Conservation (phyloP, 2,329 filamentous ascomycete species). For the Pyrenochaeta sp. region DNA sequence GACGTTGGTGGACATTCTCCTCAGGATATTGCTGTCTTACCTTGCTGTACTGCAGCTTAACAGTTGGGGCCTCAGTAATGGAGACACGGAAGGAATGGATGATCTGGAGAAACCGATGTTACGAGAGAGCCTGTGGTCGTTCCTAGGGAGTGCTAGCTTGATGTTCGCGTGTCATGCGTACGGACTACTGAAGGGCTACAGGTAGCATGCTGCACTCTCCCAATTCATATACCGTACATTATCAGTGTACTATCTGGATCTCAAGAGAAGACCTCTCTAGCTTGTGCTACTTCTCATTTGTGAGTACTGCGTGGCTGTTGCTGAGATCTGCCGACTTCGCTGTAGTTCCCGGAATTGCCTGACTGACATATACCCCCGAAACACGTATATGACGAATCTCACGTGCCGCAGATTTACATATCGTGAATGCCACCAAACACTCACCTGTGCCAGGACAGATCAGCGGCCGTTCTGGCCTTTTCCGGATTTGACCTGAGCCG, state of each 20-base stretch:
- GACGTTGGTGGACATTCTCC: slow-evolving; percentile 76
- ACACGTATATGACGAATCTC: slow-evolving; percentile 6
- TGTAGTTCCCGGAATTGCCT: slow-evolving; percentile 1
- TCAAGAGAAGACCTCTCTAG: not conserved
- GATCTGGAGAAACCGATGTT: slow-evolving; percentile 1
- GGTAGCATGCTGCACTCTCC: slow-evolving; percentile 11
- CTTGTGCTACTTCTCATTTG: not conserved
- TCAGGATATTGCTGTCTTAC: slow-evolving; percentile 68
- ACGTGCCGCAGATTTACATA: slow-evolving; percentile 9
- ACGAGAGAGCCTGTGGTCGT: slow-evolving; percentile 9
- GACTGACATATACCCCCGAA: slow-evolving; percentile 2
- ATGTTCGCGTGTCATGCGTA: slow-evolving; percentile 35
- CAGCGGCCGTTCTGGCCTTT: slow-evolving; percentile 18
- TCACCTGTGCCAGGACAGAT: slow-evolving; percentile 14
- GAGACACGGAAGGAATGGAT: not conserved
- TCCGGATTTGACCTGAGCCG: slow-evolving; percentile 17
- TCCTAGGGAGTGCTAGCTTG: slow-evolving; percentile 7
- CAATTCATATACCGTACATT: not conserved
- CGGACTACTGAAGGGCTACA: slow-evolving; percentile 40
- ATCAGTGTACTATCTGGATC: not conserved
- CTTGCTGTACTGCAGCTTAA: slow-evolving; percentile 34
- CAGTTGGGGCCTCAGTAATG: slow-evolving; percentile 6
- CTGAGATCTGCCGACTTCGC: slow-evolving; percentile 5
- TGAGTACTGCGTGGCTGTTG: not conserved
- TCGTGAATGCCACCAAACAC: not conserved